Evolutionary conservation across 2,329 filamentous ascomycete species (phyloP).

Genomic region (Bipolaris oryzae): DNA sequence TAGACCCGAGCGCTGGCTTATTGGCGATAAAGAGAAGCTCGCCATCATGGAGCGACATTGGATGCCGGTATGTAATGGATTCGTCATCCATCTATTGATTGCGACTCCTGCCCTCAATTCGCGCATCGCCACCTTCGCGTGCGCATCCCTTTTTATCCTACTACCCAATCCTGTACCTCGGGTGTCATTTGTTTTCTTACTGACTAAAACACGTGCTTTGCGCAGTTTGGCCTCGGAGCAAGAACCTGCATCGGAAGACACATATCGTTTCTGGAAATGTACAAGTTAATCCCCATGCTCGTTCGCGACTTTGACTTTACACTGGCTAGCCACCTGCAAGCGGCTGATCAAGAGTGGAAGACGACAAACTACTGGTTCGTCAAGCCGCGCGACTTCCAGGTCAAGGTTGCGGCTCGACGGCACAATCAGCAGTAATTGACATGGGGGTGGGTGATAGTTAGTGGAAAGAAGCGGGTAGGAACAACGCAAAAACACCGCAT

Average conservation of each 20-base stretch:
- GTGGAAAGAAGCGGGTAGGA: background rate
- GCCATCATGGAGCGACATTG: constrained; percentile 26
- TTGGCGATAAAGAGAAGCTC: constrained; percentile 16
- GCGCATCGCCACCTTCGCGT: background rate
- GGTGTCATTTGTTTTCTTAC: background rate
- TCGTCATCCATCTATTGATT: background rate
- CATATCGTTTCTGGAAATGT: constrained; percentile 19
- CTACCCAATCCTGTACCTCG: background rate
- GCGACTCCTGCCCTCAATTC: background rate
- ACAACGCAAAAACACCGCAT: too few relatives aligned
- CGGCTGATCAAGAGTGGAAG: constrained; percentile 17
- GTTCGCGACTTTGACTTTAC: constrained; percentile 24
- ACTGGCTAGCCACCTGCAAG: constrained; percentile 10
- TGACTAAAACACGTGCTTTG: background rate
- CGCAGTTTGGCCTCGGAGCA: constrained; percentile 25
- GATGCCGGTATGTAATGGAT: constrained; percentile 23
- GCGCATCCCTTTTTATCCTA: background rate
- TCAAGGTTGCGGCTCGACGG: constrained; percentile 11
- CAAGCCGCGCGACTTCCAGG: constrained; percentile 14
- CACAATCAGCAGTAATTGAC: background rate
- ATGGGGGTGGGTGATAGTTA: too few relatives aligned
- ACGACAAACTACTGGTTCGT: constrained; percentile 22
- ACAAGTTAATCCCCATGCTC: constrained; percentile 16
- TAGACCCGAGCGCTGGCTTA: constrained; percentile 30
- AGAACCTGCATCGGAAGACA: constrained; percentile 28